These are phyloP conservation scores for Fusarium sp. DNA, from an alignment of 2,329 filamentous ascomycete genomes.

Conservation along the genomic window DNA sequence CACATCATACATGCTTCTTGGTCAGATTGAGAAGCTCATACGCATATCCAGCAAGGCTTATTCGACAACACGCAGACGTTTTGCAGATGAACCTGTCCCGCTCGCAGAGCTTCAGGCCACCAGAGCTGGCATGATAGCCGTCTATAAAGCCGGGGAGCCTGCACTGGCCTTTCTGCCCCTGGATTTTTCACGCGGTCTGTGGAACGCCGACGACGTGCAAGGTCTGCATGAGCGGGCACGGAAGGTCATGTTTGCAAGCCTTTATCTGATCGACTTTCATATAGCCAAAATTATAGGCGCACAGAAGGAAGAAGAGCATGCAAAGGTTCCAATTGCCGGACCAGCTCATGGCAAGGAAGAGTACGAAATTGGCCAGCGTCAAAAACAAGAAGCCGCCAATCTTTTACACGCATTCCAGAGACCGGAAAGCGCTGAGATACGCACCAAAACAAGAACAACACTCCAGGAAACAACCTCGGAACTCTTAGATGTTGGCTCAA, in stretches of 20 bases:
- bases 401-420: slow-evolving; percentile 53
- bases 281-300: slow-evolving; percentile 47
- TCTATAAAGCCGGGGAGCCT: slow-evolving; percentile 54
- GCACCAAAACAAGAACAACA: slow-evolving; percentile 47
- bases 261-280: slow-evolving; percentile 58
- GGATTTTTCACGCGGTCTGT: slow-evolving; percentile 58
- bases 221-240: slow-evolving; percentile 52
- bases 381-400: slow-evolving; percentile 49
- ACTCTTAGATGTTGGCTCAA: slow-evolving; percentile 38
- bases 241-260: slow-evolving; percentile 48
- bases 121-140: slow-evolving; percentile 46
- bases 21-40: slow-evolving; percentile 48
- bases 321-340: neutral
- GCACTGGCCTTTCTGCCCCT: slow-evolving; percentile 57
- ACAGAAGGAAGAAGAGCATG: slow-evolving; percentile 34
- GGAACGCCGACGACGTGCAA: slow-evolving; percentile 57
- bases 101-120: slow-evolving; percentile 48
- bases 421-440: slow-evolving; percentile 51
- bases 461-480: slow-evolving; percentile 48
- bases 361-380: slow-evolving; percentile 34
- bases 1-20: slow-evolving; percentile 57
- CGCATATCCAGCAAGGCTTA: slow-evolving; percentile 49
- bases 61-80: slow-evolving; percentile 44
- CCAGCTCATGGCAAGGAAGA: slow-evolving; percentile 13
- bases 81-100: slow-evolving; percentile 34